A percentile compares a stretch with the other conserved stretches of the same genome.
phyloP scores from a whole-genome alignment of 1,139 yeast species.

The Arxiozyma telluris region DNA sequence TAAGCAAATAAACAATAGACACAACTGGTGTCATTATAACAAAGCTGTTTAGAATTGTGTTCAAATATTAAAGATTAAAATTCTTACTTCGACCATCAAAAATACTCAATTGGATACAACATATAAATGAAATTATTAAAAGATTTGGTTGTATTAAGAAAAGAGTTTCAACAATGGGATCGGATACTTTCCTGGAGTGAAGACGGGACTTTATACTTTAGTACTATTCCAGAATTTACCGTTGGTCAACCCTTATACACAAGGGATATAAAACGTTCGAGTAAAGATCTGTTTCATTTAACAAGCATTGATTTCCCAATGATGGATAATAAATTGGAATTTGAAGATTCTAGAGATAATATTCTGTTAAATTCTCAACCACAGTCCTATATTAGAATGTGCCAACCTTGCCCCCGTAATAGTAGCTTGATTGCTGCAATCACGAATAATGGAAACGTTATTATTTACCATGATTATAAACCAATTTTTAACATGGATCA shows the following conservation, averaged over 20 bases:
- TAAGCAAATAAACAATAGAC: neutral
- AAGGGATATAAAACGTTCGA: conserved; percentile 12
- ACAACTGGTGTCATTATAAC: too few relatives aligned
- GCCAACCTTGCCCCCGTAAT: conserved; percentile 19
- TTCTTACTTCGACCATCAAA: neutral
- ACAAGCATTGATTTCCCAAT: conserved; percentile 15
- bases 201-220: conserved; percentile 25
- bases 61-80: neutral
- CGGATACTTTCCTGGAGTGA: conserved; percentile 23
- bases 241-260: conserved; percentile 22
- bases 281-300: conserved; percentile 23
- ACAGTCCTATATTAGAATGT: conserved; percentile 15
- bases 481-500: conserved; percentile 18
- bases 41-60: too few relatives aligned
- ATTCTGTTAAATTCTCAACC: conserved; percentile 26
- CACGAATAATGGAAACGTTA: conserved; percentile 26
- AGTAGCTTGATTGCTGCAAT: conserved; percentile 19
- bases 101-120: neutral
- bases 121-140: conserved; percentile 21
- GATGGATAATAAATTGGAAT: conserved; percentile 25
- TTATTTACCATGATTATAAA: conserved; percentile 12
- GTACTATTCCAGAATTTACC: conserved; percentile 24
- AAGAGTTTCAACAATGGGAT: conserved; percentile 25
- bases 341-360: conserved; percentile 18
- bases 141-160: conserved; percentile 22